Conservation (phyloP, 768 basidiomycete genomes). For the Pisolithus tinctorius region DNA sequence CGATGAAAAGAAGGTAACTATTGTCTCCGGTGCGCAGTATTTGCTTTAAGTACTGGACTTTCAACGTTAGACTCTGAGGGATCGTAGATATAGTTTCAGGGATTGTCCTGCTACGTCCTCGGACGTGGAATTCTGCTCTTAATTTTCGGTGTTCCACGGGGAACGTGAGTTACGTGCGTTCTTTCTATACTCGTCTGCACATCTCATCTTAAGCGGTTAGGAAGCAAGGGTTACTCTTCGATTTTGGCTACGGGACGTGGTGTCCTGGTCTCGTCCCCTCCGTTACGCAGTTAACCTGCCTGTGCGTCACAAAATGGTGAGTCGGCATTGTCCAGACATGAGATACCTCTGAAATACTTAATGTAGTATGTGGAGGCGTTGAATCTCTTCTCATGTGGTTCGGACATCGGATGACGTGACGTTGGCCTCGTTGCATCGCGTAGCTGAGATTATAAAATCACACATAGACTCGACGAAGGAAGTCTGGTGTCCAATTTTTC, state of each 20-base stretch:
- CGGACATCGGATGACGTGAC: conserved; percentile 7
- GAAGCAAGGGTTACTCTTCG: no score
- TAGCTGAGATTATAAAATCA: conserved; percentile 9
- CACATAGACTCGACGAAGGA: not conserved
- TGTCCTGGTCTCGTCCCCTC: no score
- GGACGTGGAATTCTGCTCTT: not conserved
- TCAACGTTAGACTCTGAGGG: not conserved
- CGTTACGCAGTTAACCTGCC: no score
- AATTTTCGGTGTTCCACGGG: not conserved
- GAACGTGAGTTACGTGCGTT: not conserved
- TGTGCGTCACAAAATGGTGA: no score
- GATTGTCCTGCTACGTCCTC: not conserved
- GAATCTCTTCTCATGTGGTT: not conserved
- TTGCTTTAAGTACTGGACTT: not conserved
- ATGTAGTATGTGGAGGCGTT: not conserved
- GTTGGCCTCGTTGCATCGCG: conserved; percentile 5
- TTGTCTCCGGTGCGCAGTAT: not conserved
- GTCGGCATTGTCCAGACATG: not conserved
- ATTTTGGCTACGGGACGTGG: no score
- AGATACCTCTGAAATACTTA: not conserved
- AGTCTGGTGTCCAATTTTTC: not conserved
- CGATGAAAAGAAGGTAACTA: not conserved
- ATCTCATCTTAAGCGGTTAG: no score
- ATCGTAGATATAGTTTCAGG: not conserved
- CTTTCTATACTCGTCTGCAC: not conserved